These are phyloP conservation scores for Psidium friedrichsthalianum DNA, from an alignment of 345 rosid species.

Conservation along the genomic window DNA sequence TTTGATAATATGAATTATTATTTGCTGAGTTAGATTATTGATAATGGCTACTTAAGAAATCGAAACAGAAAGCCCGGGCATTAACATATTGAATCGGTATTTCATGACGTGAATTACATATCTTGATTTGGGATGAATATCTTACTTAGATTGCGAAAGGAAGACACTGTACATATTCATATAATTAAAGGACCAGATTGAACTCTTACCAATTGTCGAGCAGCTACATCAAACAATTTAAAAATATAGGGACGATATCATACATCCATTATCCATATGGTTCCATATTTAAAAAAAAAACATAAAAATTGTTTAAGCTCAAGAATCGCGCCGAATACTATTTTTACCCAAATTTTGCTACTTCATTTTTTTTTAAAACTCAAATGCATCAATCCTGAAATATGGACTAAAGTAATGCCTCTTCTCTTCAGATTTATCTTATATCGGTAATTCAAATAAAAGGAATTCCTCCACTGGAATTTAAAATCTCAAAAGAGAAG, in stretches of 20 bases:
- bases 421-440: neutral
- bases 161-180: accelerated
- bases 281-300: no score
- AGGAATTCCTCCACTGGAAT: neutral
- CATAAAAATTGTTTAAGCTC: no score
- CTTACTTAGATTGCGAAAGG: neutral
- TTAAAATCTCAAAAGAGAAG: neutral
- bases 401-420: neutral
- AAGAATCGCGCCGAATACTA: no score
- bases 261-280: neutral
- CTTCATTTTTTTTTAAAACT: no score
- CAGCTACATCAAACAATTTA: accelerated
- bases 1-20: neutral
- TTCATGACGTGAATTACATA: neutral
- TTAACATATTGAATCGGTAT: neutral
- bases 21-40: neutral
- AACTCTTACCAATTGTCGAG: neutral
- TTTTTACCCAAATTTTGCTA: no score
- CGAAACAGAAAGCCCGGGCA: neutral
- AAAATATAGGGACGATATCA: accelerated
- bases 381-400: no score
- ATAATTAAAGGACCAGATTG: accelerated
- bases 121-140: neutral
- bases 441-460: no score
- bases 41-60: neutral